A percentile compares a stretch with the other conserved stretches of the same genome.
Conservation (phyloP, 2,329 filamentous ascomycete species). For the Aschersonia sp. region DNA sequence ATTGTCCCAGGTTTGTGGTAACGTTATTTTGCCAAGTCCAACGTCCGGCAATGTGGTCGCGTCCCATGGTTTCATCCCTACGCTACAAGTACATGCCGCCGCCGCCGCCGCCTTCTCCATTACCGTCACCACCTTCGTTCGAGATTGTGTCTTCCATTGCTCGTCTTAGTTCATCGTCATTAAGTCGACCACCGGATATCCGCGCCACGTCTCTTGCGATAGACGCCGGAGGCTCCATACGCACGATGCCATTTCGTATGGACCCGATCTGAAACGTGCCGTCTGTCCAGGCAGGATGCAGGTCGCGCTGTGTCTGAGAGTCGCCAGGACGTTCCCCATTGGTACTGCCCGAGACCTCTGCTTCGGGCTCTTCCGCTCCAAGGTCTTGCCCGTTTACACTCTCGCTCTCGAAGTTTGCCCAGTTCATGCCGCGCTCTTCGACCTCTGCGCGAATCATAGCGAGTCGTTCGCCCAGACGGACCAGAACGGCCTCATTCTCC, state of each 20-base stretch:
- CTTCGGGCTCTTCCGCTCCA: too few species aligned
- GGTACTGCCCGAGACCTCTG: too few species aligned
- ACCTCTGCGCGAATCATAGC: slow-evolving; percentile 50
- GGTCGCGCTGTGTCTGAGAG: slow-evolving; percentile 1
- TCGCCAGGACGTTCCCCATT: too few species aligned
- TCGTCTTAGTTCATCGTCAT: slow-evolving; percentile 43
- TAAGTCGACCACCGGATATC: slow-evolving; percentile 29
- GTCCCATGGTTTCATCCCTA: background rate
- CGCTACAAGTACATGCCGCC: slow-evolving; percentile 46
- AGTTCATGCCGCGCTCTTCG: slow-evolving; percentile 38
- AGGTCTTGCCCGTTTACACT: too few species aligned
- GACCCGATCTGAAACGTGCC: slow-evolving; percentile 49
- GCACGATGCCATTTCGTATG: slow-evolving; percentile 34
- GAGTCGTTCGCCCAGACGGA: slow-evolving; percentile 52
- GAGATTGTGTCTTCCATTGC: slow-evolving; percentile 41
- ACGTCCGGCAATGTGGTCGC: background rate
- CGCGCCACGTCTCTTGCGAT: slow-evolving; percentile 4
- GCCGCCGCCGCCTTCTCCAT: slow-evolving; percentile 23
- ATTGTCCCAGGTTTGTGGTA: background rate
- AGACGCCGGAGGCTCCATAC: slow-evolving; percentile 21
- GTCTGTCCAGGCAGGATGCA: slow-evolving; percentile 41
- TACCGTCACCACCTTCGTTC: slow-evolving; percentile 22
- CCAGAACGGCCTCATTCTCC: slow-evolving; percentile 58
- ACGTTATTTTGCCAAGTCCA: background rate
- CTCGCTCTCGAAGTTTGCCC: slow-evolving; percentile 15